Conservation (phyloP, 2,329 filamentous ascomycete species). For the Clathrospora elynae region DNA sequence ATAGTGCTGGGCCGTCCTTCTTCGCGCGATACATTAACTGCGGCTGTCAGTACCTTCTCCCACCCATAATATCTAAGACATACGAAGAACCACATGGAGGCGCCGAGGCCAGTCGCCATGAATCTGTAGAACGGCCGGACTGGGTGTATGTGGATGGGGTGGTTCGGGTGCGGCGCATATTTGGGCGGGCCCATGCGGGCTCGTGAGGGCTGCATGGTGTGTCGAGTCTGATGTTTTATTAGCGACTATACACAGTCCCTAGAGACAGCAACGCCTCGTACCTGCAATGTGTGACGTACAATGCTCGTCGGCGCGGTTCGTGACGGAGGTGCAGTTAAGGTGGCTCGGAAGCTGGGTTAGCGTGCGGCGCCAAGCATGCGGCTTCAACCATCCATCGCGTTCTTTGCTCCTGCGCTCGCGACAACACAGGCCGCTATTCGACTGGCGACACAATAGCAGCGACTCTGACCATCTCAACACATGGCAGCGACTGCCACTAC, state of each 20-base stretch:
- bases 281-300: constrained; percentile 35
- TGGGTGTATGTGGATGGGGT: constrained; percentile 64
- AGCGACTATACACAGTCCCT: constrained; percentile 1
- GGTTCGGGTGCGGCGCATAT: constrained; percentile 49
- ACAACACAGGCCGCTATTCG: constrained; percentile 12
- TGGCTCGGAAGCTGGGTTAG: constrained; percentile 25
- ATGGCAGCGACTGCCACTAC: constrained; percentile 31
- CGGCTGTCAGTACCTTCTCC: constrained; percentile 25
- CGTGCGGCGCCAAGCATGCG: constrained; percentile 23
- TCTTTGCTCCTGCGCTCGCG: constrained; percentile 23
- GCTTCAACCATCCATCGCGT: constrained; percentile 26
- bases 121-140: constrained; percentile 77
- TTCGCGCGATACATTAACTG: constrained; percentile 95
- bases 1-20: constrained; percentile 87
- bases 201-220: constrained; percentile 36
- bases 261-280: constrained; percentile 13
- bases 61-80: constrained; percentile 44
- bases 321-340: constrained; percentile 33
- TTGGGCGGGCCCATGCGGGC: constrained; percentile 47
- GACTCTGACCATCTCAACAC: constrained; percentile 12
- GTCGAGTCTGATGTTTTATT: constrained; percentile 25
- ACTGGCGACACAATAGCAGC: constrained; percentile 24
- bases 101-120: constrained; percentile 82
- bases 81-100: constrained; percentile 99
- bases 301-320: constrained; percentile 35